Evolutionary conservation across 768 basidiomycete species (phyloP).

Genomic region (Pleurotus ostreatus): DNA sequence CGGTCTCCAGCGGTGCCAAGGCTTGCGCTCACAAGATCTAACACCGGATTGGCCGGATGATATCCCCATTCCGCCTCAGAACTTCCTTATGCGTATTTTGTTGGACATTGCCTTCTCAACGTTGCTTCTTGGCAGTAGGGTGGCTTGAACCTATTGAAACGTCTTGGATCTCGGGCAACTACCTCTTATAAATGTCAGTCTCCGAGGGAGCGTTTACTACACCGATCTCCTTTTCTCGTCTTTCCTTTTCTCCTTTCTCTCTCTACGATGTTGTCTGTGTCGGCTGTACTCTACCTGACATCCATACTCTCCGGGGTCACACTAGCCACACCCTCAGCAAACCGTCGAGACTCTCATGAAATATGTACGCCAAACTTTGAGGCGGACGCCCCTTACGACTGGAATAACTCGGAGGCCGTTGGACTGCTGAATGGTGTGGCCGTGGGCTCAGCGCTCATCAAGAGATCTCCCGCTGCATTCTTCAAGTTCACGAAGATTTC

Average conservation of each 20-base stretch:
- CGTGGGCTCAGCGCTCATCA: not conserved
- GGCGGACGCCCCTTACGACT: not conserved
- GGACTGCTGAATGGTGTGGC: not conserved
- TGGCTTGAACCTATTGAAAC: not conserved
- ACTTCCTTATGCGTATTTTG: too few relatives aligned
- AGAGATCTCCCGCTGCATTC: not conserved
- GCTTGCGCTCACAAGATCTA: too few relatives aligned
- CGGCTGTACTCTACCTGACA: not conserved
- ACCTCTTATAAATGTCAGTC: not conserved
- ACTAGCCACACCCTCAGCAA: not conserved
- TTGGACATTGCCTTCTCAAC: not conserved
- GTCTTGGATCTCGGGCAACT: slow-evolving; percentile 3
- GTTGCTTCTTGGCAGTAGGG: not conserved
- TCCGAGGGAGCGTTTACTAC: not conserved
- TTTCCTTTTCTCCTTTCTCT: not conserved
- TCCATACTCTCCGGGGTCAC: not conserved
- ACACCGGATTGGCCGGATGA: too few relatives aligned
- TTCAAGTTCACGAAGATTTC: slow-evolving; percentile 1
- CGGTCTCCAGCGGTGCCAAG: too few relatives aligned
- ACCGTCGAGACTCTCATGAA: not conserved
- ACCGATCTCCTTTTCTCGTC: not conserved
- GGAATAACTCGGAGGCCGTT: slow-evolving; percentile 3
- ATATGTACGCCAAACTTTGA: not conserved
- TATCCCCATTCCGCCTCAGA: too few relatives aligned
- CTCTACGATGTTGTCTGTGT: not conserved